Evolutionary conservation across 768 basidiomycete genomes (phyloP).

Genomic region (Fistulinella prunicolor): DNA sequence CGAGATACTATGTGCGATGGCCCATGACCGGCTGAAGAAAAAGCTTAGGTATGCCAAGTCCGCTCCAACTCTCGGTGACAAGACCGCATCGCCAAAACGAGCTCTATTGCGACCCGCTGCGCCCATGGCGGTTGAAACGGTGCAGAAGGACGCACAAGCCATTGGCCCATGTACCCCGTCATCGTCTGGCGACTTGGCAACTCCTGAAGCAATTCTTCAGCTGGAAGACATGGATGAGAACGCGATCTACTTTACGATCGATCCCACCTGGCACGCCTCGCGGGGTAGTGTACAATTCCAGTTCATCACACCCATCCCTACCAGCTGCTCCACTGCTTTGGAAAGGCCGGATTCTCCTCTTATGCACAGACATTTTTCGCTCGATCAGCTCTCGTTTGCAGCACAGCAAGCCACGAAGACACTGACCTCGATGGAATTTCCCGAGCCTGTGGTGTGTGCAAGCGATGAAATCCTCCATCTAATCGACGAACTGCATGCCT

Average conservation of each 20-base stretch:
- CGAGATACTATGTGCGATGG: slow-evolving; percentile 9
- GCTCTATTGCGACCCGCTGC: neutral
- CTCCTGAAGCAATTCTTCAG: neutral
- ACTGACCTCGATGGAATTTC: neutral
- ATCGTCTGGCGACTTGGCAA: neutral
- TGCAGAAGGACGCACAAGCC: neutral
- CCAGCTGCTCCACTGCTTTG: slow-evolving; percentile 1
- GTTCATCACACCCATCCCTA: slow-evolving; percentile 25
- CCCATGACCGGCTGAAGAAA: slow-evolving; percentile 19
- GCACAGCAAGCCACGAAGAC: neutral
- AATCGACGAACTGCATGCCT: slow-evolving; percentile 25
- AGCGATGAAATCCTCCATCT: slow-evolving; percentile 4
- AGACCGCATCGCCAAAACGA: neutral
- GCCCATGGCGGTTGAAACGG: neutral
- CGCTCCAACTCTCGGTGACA: slow-evolving; percentile 19
- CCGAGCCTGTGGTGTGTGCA: neutral
- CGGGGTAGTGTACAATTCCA: slow-evolving; percentile 19
- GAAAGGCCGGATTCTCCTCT: slow-evolving; percentile 24
- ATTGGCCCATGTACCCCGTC: neutral
- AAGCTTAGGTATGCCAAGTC: slow-evolving; percentile 23
- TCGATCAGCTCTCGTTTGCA: slow-evolving; percentile 13
- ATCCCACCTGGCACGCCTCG: slow-evolving; percentile 22
- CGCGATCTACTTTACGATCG: slow-evolving; percentile 30
- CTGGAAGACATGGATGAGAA: slow-evolving; percentile 16
- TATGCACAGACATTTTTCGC: slow-evolving; percentile 20